phyloP scores from a whole-genome alignment of 2,329 filamentous ascomycete species.

The Pseudodiploospora longispora region DNA sequence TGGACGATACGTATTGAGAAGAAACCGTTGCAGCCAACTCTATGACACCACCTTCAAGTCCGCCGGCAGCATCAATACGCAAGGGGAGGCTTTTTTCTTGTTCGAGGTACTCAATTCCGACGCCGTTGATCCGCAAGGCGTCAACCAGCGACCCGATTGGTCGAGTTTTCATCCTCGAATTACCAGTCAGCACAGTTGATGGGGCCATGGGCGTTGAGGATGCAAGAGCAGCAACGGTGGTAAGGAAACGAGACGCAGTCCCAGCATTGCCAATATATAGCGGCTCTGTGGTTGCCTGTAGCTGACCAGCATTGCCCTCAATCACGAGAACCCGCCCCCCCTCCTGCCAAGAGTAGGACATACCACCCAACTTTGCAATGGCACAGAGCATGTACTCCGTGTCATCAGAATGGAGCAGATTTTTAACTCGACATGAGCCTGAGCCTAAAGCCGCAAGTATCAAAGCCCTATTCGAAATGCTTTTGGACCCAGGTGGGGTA shows the following conservation, averaged over 20 bases:
- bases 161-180: conserved; percentile 90
- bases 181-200: conserved; percentile 80
- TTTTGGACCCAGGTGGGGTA: conserved; percentile 90
- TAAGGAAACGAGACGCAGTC: conserved; percentile 90
- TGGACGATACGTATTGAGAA: conserved; percentile 96
- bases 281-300: conserved; percentile 66
- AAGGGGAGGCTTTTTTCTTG: conserved; percentile 77
- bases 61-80: conserved; percentile 71
- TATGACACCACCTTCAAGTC: conserved; percentile 79
- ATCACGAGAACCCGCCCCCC: conserved; percentile 87
- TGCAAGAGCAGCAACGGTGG: conserved; percentile 82
- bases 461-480: conserved; percentile 90
- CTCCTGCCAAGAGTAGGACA: conserved; percentile 88
- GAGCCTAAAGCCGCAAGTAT: conserved; percentile 86
- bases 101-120: conserved; percentile 80
- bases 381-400: conserved; percentile 96
- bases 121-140: conserved; percentile 77
- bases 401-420: conserved; percentile 91
- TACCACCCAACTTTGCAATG: conserved; percentile 75
- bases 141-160: conserved; percentile 92
- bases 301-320: conserved; percentile 78
- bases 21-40: conserved; percentile 91
- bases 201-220: conserved; percentile 49
- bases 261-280: conserved; percentile 95
- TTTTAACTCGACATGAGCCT: conserved; percentile 81